phyloP scores from a whole-genome alignment of 495 filamentous ascomycete genomes.

The Annulohypoxylon nitens region DNA sequence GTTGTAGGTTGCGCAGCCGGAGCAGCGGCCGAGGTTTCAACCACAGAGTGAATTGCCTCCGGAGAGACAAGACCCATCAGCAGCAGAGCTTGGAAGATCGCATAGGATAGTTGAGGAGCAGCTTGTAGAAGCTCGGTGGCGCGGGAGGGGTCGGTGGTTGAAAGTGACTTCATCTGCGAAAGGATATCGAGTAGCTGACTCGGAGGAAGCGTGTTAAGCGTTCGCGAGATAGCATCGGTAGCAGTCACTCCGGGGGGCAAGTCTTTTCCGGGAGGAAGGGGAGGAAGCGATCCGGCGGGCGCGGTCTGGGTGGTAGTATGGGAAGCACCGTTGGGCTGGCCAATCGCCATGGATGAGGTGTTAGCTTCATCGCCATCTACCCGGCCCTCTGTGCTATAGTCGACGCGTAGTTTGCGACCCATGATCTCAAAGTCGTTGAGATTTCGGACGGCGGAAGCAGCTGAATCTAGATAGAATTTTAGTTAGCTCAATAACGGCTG shows the following conservation, averaged over 20 bases:
- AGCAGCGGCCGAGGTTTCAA: constrained; percentile 54
- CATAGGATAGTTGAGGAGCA: constrained; percentile 94
- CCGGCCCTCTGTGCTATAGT: constrained; percentile 92
- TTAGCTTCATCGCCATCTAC: constrained; percentile 71
- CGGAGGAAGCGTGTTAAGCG: constrained; percentile 84
- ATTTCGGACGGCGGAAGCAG: constrained; percentile 94
- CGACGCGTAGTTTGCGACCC: constrained; percentile 92
- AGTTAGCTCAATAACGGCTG: constrained; percentile 26
- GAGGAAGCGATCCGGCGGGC: constrained; percentile 68
- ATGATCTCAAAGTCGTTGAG: constrained; percentile 96
- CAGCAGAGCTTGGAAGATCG: constrained; percentile 94
- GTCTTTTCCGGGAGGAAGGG: constrained; percentile 86
- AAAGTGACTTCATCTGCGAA: constrained; percentile 91
- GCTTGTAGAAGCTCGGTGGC: constrained; percentile 88
- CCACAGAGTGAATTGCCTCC: constrained; percentile 63
- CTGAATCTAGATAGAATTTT: constrained; percentile 72
- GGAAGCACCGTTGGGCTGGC: constrained; percentile 49
- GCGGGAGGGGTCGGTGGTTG: constrained; percentile 81
- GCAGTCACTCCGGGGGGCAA: constrained; percentile 83
- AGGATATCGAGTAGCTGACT: constrained; percentile 94
- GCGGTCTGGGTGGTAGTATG: constrained; percentile 34
- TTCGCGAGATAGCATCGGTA: constrained; percentile 91
- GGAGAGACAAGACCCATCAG: constrained; percentile 91
- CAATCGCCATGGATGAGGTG: constrained; percentile 61
- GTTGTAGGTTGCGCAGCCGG: constrained; percentile 30